phyloP scores from a whole-genome alignment of 345 rosid genomes.

The Acer campestre region DNA sequence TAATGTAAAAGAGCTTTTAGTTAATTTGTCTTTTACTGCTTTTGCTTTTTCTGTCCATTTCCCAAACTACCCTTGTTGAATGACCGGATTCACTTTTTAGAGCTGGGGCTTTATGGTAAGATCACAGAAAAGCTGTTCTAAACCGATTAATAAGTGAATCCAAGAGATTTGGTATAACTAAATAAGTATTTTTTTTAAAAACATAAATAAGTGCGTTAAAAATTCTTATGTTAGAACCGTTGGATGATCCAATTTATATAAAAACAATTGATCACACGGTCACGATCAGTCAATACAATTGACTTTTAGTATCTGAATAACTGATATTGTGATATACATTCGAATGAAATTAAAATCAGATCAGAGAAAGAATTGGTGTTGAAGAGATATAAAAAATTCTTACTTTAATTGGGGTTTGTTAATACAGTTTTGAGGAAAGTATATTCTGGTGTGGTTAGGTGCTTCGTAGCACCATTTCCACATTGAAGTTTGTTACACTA shows the following conservation, averaged over 20 bases:
- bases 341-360: too few relatives aligned
- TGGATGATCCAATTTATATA: background rate
- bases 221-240: background rate
- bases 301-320: too few relatives aligned
- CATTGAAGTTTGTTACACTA: too few relatives aligned
- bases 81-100: background rate
- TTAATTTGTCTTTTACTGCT: constrained; percentile 13
- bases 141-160: background rate
- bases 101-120: background rate
- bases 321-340: too few relatives aligned
- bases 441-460: constrained; percentile 7
- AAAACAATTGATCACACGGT: too few relatives aligned
- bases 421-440: background rate
- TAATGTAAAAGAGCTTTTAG: background rate
- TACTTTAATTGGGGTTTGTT: background rate
- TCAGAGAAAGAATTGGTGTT: too few relatives aligned
- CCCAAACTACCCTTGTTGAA: background rate
- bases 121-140: background rate
- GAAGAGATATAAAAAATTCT: too few relatives aligned
- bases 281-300: too few relatives aligned
- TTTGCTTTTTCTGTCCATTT: background rate
- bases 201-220: background rate
- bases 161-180: constrained; percentile 9
- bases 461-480: background rate
- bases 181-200: too few relatives aligned